Evolutionary conservation across 495 filamentous ascomycete species (phyloP).

Genomic region (Chaetomium cochliodes): DNA sequence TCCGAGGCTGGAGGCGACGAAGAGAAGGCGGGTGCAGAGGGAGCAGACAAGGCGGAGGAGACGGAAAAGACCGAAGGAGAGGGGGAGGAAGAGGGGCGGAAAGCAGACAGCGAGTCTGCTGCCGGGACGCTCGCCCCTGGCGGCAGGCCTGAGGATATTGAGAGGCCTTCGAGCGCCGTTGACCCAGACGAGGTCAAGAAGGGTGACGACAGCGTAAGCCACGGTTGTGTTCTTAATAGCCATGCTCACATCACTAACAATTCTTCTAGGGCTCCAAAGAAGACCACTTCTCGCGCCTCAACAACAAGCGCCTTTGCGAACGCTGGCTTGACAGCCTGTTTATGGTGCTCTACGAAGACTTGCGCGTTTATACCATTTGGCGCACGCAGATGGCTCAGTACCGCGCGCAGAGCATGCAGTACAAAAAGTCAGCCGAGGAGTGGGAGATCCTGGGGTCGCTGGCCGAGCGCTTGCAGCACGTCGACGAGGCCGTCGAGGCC

Average conservation of each 20-base stretch:
- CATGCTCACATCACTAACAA: slow-evolving; percentile 23
- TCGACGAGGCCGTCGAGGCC: slow-evolving; percentile 85
- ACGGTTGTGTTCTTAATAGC: background rate
- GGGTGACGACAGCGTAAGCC: slow-evolving; percentile 74
- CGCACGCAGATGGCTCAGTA: slow-evolving; percentile 94
- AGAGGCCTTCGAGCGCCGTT: slow-evolving; percentile 77
- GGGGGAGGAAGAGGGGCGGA: slow-evolving; percentile 13
- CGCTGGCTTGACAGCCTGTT: slow-evolving; percentile 98
- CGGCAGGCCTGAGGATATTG: slow-evolving; percentile 54
- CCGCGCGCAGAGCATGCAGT: slow-evolving; percentile 81
- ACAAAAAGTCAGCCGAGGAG: slow-evolving; percentile 93
- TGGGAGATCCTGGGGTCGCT: slow-evolving; percentile 97
- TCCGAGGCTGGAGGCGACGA: slow-evolving; percentile 51
- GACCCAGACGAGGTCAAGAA: slow-evolving; percentile 82
- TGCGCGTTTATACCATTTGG: slow-evolving; percentile 98
- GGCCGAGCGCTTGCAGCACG: slow-evolving; percentile 86
- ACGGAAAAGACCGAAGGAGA: slow-evolving; percentile 36
- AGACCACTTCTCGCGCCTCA: slow-evolving; percentile 67
- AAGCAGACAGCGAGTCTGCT: slow-evolving; percentile 32
- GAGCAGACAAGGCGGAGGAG: slow-evolving; percentile 41
- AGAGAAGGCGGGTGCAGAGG: slow-evolving; percentile 25
- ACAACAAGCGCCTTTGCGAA: slow-evolving; percentile 95
- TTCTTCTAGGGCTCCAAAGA: slow-evolving; percentile 39
- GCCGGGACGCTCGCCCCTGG: slow-evolving; percentile 42
- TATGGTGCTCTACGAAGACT: slow-evolving; percentile 98